Evolutionary conservation across 208 protist genomes (phyloP).

Genomic region (Trypanosoma boissoni): DNA sequence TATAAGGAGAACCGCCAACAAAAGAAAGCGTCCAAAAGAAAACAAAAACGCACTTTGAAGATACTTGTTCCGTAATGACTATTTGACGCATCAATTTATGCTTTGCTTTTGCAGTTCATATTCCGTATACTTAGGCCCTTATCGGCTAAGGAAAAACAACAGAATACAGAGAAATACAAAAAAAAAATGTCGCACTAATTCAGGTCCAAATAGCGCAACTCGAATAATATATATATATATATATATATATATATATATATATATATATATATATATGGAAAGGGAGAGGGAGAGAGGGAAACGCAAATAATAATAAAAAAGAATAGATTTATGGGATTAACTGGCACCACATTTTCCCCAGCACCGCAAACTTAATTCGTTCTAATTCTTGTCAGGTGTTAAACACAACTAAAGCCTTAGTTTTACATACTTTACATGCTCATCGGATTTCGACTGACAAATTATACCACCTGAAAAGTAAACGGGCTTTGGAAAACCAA

Average conservation of each 20-base stretch:
- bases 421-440: slow-evolving; percentile 19
- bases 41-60: slow-evolving; percentile 8
- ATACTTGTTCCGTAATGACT: neutral
- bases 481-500: slow-evolving; percentile 3
- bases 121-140: too few relatives aligned
- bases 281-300: too few relatives aligned
- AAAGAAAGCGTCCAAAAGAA: slow-evolving; percentile 10
- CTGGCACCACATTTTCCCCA: too few relatives aligned
- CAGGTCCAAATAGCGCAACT: too few relatives aligned
- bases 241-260: neutral
- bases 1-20: slow-evolving; percentile 20
- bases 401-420: slow-evolving; percentile 1
- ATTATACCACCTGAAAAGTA: slow-evolving; percentile 40
- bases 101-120: too few relatives aligned
- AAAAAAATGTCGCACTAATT: slow-evolving; percentile 8
- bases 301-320: too few relatives aligned
- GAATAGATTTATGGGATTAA: too few relatives aligned
- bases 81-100: too few relatives aligned
- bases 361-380: too few relatives aligned
- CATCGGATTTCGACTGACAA: slow-evolving; percentile 15
- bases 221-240: too few relatives aligned
- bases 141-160: neutral
- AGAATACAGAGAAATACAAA: slow-evolving; percentile 15
- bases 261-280: neutral
- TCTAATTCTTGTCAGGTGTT: too few relatives aligned